Conservation (phyloP, 352 stramenopile species). For the Globisporangium middletonii region DNA sequence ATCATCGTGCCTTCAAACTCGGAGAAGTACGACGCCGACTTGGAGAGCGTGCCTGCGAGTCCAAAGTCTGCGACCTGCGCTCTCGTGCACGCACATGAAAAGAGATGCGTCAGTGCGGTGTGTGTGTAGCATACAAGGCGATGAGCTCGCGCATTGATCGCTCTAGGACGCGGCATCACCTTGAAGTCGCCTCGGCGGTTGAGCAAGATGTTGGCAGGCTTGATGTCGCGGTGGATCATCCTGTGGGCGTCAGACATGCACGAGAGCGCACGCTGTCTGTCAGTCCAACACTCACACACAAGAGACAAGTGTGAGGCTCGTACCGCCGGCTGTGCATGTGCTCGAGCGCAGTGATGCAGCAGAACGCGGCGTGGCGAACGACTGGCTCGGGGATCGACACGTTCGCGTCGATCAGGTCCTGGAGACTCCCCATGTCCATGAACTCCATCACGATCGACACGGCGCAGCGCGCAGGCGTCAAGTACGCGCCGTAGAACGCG, state of each 20-base stretch:
- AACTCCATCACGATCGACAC: slow-evolving; percentile 91
- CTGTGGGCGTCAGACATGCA: slow-evolving; percentile 12
- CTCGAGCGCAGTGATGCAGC: slow-evolving; percentile 72
- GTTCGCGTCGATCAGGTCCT: slow-evolving; percentile 58
- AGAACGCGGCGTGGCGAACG: slow-evolving; percentile 72
- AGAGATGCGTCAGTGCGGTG: neutral
- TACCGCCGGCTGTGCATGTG: slow-evolving; percentile 81
- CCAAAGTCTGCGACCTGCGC: slow-evolving; percentile 75
- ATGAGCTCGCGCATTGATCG: neutral
- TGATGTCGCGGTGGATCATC: slow-evolving; percentile 89
- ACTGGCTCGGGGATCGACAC: slow-evolving; percentile 48
- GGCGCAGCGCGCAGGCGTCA: slow-evolving; percentile 58
- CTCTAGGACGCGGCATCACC: slow-evolving; percentile 17
- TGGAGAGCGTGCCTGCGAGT: slow-evolving; percentile 63
- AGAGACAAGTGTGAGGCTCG: neutral
- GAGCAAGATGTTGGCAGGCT: slow-evolving; percentile 87
- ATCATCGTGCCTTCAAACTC: slow-evolving; percentile 90
- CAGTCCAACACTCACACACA: neutral
- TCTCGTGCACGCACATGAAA: neutral
- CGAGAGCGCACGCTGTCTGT: neutral
- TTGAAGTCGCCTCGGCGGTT: slow-evolving; percentile 83
- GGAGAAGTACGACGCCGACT: slow-evolving; percentile 75
- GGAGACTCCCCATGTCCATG: slow-evolving; percentile 88
- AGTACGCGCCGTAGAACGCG: slow-evolving; percentile 87
- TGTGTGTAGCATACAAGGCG: neutral